Conservation (phyloP, 176 grass and related monocot species). For the Aegilops speltoides region DNA sequence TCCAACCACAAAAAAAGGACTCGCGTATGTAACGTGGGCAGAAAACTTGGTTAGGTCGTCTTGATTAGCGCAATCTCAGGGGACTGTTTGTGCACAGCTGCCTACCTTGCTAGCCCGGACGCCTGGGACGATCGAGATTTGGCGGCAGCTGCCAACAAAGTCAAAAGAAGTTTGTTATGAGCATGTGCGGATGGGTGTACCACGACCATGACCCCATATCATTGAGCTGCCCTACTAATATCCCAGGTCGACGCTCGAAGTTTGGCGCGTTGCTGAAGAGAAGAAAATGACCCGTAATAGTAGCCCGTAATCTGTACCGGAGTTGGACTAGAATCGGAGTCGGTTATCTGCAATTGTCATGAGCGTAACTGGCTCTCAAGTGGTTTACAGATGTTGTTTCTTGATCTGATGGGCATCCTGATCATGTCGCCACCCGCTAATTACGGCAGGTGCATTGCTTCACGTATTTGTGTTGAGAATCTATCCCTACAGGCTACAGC, state of each 20-base stretch:
- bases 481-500: too few relatives aligned
- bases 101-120: neutral
- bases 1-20: neutral
- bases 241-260: neutral
- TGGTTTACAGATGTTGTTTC: too few relatives aligned
- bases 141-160: conserved; percentile 27
- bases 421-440: neutral
- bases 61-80: conserved; percentile 27
- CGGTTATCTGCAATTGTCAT: neutral
- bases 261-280: neutral
- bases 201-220: neutral
- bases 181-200: conserved; percentile 2
- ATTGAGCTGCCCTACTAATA: conserved; percentile 5
- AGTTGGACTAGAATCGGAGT: neutral
- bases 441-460: neutral
- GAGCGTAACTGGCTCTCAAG: neutral
- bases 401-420: too few relatives aligned
- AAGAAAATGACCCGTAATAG: neutral
- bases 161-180: conserved; percentile 41
- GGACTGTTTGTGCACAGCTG: conserved; percentile 21
- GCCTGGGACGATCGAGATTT: neutral
- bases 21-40: neutral
- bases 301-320: neutral
- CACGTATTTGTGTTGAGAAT: neutral
- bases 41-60: conserved; percentile 27